phyloP scores from a whole-genome alignment of 2,329 filamentous ascomycete genomes.

The Alternaria tenuissima region DNA sequence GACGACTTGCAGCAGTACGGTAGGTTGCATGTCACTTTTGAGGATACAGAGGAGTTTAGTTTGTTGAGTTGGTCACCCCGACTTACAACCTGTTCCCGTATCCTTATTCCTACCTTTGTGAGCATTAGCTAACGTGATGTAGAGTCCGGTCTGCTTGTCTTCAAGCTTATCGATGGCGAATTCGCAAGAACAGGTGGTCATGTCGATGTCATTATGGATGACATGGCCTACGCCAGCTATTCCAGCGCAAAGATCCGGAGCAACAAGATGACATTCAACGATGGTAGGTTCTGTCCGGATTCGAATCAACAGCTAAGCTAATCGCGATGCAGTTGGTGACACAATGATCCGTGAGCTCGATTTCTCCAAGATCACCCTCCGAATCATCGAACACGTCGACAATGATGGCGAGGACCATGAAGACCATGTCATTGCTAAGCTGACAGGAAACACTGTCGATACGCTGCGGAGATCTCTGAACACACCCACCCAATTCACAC shows the following conservation, averaged over 20 bases:
- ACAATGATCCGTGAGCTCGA: conserved; percentile 97
- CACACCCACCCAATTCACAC: conserved; percentile 81
- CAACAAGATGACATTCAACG: conserved; percentile 78
- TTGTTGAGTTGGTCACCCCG: conserved; percentile 39
- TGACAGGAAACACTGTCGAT: conserved; percentile 84
- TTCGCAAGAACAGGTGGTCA: conserved; percentile 78
- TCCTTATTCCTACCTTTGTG: conserved; percentile 18
- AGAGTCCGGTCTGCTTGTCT: conserved; percentile 93
- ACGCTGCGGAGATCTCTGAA: conserved; percentile 91
- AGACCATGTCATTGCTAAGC: conserved; percentile 79
- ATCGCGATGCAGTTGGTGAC: conserved; percentile 70
- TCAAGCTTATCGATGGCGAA: conserved; percentile 91
- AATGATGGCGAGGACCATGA: conserved; percentile 72
- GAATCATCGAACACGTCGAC: conserved; percentile 81
- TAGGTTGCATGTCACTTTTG: conserved; percentile 51
- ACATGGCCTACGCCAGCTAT: conserved; percentile 92
- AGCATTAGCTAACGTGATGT: conserved; percentile 44
- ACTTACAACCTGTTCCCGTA: conserved; percentile 27
- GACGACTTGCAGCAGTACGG: conserved; percentile 83
- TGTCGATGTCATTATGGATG: conserved; percentile 90
- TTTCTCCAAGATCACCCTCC: conserved; percentile 89
- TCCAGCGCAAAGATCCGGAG: conserved; percentile 77
- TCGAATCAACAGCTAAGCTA: conserved; percentile 22
- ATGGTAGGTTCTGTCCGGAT: conserved; percentile 62
- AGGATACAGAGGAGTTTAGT: conserved; percentile 24